phyloP scores from a whole-genome alignment of 192 early-diverging fungal genomes.

The Coemansia sp. region DNA sequence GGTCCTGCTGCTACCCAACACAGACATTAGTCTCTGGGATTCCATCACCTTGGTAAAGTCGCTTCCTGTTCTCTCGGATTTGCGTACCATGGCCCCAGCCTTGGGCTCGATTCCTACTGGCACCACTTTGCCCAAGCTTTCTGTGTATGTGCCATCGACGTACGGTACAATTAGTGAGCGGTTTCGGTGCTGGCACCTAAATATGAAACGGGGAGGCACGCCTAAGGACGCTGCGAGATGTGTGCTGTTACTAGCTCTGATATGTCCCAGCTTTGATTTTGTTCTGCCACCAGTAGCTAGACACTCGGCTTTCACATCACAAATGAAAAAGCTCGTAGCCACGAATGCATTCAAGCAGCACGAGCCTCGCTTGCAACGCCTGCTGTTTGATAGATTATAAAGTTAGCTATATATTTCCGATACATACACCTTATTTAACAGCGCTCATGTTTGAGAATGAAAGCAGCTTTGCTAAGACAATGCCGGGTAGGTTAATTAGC shows the following conservation, averaged over 20 bases:
- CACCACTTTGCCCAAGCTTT: slow-evolving; percentile 1
- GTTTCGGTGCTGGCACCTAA: neutral
- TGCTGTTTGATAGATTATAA: neutral
- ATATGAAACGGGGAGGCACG: neutral
- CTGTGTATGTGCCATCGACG: neutral
- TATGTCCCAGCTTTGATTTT: slow-evolving; percentile 9
- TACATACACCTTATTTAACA: neutral
- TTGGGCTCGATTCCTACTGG: neutral
- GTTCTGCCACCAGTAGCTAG: neutral
- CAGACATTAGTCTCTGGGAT: neutral
- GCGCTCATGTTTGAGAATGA: neutral
- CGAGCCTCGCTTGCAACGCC: neutral
- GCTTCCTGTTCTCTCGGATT: slow-evolving; percentile 1
- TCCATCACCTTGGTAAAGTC: neutral
- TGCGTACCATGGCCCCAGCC: slow-evolving; percentile 4
- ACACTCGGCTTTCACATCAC: neutral
- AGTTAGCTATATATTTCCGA: neutral
- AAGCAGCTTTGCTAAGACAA: neutral
- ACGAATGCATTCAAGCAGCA: neutral
- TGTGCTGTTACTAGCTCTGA: neutral
- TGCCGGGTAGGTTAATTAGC: neutral
- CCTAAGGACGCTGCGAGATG: neutral
- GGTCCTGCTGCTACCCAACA: slow-evolving; percentile 1
- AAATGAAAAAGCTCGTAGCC: neutral
- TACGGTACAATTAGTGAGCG: neutral